These are phyloP conservation scores for Isoetes taiwanensis DNA, from an alignment of 75 land plant genomes.

Conservation along the genomic window DNA sequence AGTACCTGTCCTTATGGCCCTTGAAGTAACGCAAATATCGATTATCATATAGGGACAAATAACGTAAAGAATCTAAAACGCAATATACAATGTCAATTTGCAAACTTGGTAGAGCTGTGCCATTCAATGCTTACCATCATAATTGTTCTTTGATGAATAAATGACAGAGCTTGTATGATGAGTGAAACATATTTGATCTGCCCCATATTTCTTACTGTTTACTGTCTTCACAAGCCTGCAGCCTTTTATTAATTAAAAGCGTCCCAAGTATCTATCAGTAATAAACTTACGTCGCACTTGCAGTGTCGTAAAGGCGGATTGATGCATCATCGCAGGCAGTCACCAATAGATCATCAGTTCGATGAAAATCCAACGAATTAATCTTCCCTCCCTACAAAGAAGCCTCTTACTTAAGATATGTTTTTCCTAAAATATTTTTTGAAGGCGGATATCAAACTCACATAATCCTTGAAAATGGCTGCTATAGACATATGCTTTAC, in stretches of 20 bases:
- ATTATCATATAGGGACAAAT: conserved; percentile 92
- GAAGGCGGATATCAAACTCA: conserved; percentile 19
- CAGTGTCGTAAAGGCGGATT: conserved; percentile 83
- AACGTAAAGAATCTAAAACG: conserved; percentile 81
- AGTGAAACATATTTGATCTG: conserved; percentile 82
- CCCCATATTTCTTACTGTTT: conserved; percentile 86
- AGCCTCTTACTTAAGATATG: neutral
- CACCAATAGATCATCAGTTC: conserved; percentile 82
- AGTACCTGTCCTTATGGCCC: conserved; percentile 84
- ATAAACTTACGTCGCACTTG: conserved; percentile 74
- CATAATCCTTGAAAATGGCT: conserved; percentile 56
- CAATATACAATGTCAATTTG: too few species aligned
- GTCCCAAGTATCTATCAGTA: neutral
- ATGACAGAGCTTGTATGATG: conserved; percentile 86
- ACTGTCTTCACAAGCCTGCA: conserved; percentile 68
- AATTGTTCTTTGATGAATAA: conserved; percentile 71
- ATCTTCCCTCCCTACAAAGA: conserved; percentile 65
- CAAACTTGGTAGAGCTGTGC: too few species aligned
- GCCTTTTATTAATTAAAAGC: neutral
- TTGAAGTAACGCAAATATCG: conserved; percentile 87
- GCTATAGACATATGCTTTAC: conserved; percentile 64
- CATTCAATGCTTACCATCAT: conserved; percentile 29
- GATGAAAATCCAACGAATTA: conserved; percentile 84
- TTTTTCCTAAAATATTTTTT: neutral
- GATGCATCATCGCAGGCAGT: conserved; percentile 93